Evolutionary conservation across 345 rosid genomes (phyloP).

Genomic region (rapeseed (Brassica napus)): DNA sequence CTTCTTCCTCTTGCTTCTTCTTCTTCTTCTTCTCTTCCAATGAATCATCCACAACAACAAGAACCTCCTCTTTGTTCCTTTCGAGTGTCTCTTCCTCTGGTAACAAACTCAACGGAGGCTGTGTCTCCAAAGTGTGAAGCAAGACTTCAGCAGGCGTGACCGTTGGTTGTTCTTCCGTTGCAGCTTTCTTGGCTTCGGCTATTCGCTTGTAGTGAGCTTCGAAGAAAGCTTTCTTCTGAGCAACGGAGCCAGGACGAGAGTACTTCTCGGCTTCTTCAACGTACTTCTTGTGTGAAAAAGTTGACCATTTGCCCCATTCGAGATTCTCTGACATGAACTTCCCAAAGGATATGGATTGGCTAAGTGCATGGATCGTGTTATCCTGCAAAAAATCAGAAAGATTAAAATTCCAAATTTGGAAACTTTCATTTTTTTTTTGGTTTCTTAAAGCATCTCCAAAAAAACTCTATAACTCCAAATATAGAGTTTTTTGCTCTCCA

Average conservation of each 20-base stretch:
- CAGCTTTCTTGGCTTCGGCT: slow-evolving; percentile 68
- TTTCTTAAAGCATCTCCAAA: not conserved
- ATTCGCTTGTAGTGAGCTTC: slow-evolving; percentile 80
- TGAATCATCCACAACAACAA: not conserved
- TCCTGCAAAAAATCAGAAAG: slow-evolving; percentile 48
- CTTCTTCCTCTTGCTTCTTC: slow-evolving; percentile 7
- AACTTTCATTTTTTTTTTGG: not conserved
- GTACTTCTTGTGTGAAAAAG: slow-evolving; percentile 67
- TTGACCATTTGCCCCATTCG: slow-evolving; percentile 94
- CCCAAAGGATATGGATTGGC: slow-evolving; percentile 87
- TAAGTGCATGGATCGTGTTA: slow-evolving; percentile 59
- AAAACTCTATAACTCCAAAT: no score
- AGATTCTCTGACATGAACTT: slow-evolving; percentile 78
- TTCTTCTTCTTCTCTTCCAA: slow-evolving; percentile 20
- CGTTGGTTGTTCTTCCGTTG: slow-evolving; percentile 30
- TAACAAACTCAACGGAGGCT: slow-evolving; percentile 24
- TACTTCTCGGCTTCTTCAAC: slow-evolving; percentile 82
- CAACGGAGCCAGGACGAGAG: slow-evolving; percentile 82
- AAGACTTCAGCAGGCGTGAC: slow-evolving; percentile 29
- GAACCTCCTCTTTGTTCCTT: slow-evolving; percentile 1
- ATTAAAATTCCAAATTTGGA: not conserved
- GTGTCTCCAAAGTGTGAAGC: slow-evolving; percentile 39
- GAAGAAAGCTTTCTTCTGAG: slow-evolving; percentile 79
- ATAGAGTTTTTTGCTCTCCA: no score
- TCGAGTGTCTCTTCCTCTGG: not conserved